Percentiles rank a stretch among this genome's conserved stretches.
Evolutionary conservation across 2,329 filamentous ascomycete genomes (phyloP).

Genomic region (Podosphaera fusca): DNA sequence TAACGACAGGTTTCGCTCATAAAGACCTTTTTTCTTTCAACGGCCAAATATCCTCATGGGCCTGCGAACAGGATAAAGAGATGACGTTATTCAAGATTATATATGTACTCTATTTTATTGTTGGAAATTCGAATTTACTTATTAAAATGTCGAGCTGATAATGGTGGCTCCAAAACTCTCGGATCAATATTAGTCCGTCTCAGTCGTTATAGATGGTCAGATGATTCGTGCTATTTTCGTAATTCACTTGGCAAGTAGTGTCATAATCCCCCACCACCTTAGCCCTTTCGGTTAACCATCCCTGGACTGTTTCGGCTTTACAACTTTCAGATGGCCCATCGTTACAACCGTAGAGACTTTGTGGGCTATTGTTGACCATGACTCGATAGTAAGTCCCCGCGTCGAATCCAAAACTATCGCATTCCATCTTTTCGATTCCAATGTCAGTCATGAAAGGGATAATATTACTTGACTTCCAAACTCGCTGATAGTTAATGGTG

Average conservation of each 20-base stretch:
- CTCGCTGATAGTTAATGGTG: slow-evolving; percentile 24
- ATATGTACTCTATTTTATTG: too few relatives aligned
- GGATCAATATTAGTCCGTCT: too few relatives aligned
- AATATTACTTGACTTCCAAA: slow-evolving; percentile 27
- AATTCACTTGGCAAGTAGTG: slow-evolving; percentile 18
- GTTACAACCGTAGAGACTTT: slow-evolving; percentile 23
- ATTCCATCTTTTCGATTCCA: slow-evolving; percentile 28
- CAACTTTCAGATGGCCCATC: slow-evolving; percentile 27
- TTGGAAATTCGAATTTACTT: too few relatives aligned
- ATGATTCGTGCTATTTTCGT: slow-evolving; percentile 10
- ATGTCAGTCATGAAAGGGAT: slow-evolving; percentile 30
- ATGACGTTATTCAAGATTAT: too few relatives aligned
- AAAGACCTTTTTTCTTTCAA: too few relatives aligned
- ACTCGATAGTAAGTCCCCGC: slow-evolving; percentile 24
- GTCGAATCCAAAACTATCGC: slow-evolving; percentile 24
- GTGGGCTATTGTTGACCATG: slow-evolving; percentile 26
- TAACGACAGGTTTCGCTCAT: too few relatives aligned
- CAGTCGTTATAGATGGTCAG: slow-evolving; percentile 8
- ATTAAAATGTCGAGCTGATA: too few relatives aligned
- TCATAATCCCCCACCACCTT: slow-evolving; percentile 21
- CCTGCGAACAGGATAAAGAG: too few relatives aligned
- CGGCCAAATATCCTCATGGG: too few relatives aligned
- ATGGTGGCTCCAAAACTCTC: too few relatives aligned
- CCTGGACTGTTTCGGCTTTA: slow-evolving; percentile 3
- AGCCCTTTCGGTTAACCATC: slow-evolving; percentile 7